Evolutionary conservation across 768 basidiomycete species (phyloP).

Genomic region (Mycena galericulata): DNA sequence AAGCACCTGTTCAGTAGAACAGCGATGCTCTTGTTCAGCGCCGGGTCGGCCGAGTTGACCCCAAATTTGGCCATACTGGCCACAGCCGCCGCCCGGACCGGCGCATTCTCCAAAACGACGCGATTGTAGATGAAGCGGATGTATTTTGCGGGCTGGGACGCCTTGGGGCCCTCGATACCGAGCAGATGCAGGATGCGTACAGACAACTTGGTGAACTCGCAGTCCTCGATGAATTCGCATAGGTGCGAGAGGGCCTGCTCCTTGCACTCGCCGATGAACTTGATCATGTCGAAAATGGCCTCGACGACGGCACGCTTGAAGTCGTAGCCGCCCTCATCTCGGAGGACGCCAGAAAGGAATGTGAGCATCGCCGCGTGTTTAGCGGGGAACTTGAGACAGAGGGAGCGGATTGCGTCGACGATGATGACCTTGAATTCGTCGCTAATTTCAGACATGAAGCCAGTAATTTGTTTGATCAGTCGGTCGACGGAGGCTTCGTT

Average conservation of each 20-base stretch:
- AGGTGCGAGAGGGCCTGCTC: conserved; percentile 98
- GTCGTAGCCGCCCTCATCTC: conserved; percentile 99
- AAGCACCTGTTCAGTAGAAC: conserved; percentile 92
- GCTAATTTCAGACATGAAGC: conserved; percentile 99
- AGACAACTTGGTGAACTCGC: conserved; percentile 99
- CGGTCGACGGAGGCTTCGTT: conserved; percentile 99
- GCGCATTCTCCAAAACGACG: conserved; percentile 97
- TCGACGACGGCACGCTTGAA: conserved; percentile 99
- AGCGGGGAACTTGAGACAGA: conserved; percentile 98
- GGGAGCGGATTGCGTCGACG: conserved; percentile 96
- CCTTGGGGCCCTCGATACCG: conserved; percentile 95
- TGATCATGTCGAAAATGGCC: conserved; percentile 99
- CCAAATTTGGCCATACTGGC: conserved; percentile 97
- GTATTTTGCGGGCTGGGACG: conserved; percentile 97
- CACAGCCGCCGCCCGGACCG: conserved; percentile 96
- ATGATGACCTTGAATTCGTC: conserved; percentile 99
- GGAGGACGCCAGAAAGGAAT: conserved; percentile 95
- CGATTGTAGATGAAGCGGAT: conserved; percentile 99
- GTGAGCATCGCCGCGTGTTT: conserved; percentile 98
- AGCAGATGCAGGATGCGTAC: conserved; percentile 96
- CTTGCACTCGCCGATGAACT: conserved; percentile 94
- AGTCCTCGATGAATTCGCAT: conserved; percentile 99
- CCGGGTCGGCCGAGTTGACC: conserved; percentile 83
- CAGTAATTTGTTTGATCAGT: conserved; percentile 98
- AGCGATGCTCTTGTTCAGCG: conserved; percentile 85